Percentiles rank a stretch among this genome's conserved stretches.
These are phyloP conservation scores for Amylostereum areolatum DNA, from an alignment of 1,284 basidiomycete genomes.

Conservation along the genomic window DNA sequence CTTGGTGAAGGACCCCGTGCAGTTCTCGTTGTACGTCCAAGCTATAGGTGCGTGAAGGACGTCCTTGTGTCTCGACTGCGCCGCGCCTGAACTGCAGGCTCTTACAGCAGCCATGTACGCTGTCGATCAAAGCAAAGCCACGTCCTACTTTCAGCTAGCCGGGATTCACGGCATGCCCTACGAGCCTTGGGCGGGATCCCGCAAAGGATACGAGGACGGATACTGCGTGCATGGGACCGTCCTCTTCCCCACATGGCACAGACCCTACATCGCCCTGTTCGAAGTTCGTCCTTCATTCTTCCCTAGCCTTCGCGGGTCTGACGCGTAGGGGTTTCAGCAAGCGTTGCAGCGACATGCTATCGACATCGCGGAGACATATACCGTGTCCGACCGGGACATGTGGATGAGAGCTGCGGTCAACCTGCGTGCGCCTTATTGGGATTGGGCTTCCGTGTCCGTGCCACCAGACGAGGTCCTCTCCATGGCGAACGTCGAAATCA, in stretches of 20 bases:
- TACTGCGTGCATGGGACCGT: constrained; percentile 15
- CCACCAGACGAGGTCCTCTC: constrained; percentile 1
- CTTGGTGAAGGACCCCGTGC: background rate
- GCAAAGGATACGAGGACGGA: background rate
- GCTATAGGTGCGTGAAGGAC: background rate
- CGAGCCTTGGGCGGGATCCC: background rate
- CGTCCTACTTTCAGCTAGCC: background rate
- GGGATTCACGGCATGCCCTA: background rate
- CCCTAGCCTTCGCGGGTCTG: background rate
- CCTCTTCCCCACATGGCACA: constrained; percentile 19
- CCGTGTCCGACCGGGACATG: background rate
- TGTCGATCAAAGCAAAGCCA: background rate
- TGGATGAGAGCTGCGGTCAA: background rate
- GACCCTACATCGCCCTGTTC: constrained; percentile 15
- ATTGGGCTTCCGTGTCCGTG: constrained; percentile 5
- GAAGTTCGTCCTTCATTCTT: constrained; percentile 8
- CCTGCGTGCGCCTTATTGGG: constrained; percentile 9
- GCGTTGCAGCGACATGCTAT: constrained; percentile 2
- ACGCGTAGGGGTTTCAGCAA: constrained; percentile 4
- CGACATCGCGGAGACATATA: constrained; percentile 4
- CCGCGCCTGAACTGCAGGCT: background rate
- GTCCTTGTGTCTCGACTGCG: background rate
- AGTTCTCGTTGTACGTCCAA: background rate
- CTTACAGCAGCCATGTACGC: background rate
- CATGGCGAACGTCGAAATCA: background rate